Percentiles rank a stretch among this genome's conserved stretches.
phyloP scores from a whole-genome alignment of 208 protist species.

The Leishmania braziliensis region DNA sequence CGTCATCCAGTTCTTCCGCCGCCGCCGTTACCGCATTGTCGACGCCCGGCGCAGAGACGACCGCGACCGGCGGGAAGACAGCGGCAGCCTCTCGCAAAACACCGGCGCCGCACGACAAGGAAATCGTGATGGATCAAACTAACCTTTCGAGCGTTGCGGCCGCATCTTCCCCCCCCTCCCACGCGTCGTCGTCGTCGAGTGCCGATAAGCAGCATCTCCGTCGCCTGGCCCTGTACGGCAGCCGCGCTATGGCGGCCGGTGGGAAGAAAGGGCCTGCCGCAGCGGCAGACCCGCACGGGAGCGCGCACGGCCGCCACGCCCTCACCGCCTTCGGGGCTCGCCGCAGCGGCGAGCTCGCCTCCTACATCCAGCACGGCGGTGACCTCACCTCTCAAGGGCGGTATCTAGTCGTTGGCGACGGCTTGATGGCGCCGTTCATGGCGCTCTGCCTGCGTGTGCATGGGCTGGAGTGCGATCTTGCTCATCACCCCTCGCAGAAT shows the following conservation, averaged over 20 bases:
- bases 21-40: neutral
- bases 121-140: neutral
- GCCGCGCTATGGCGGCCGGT: conserved; percentile 81
- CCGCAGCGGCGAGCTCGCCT: conserved; percentile 51
- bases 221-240: conserved; percentile 75
- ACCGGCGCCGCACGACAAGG: neutral
- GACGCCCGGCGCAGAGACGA: neutral
- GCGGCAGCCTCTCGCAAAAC: neutral
- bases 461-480: conserved; percentile 88
- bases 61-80: neutral
- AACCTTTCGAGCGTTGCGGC: neutral
- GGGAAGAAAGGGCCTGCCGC: conserved; percentile 36
- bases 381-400: conserved; percentile 66
- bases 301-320: conserved; percentile 27
- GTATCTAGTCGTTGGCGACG: conserved; percentile 91
- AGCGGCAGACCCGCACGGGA: neutral
- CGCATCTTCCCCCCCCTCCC: neutral
- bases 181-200: neutral
- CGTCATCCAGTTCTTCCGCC: neutral
- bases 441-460: conserved; percentile 89
- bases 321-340: conserved; percentile 65
- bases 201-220: conserved; percentile 30
- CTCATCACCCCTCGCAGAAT: conserved; percentile 63
- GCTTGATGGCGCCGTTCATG: conserved; percentile 93
- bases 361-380: conserved; percentile 47